Percentiles rank a stretch among this genome's conserved stretches.
Evolutionary conservation across 2,329 filamentous ascomycete species (phyloP).

Genomic region (Colletotrichum simmondsii): DNA sequence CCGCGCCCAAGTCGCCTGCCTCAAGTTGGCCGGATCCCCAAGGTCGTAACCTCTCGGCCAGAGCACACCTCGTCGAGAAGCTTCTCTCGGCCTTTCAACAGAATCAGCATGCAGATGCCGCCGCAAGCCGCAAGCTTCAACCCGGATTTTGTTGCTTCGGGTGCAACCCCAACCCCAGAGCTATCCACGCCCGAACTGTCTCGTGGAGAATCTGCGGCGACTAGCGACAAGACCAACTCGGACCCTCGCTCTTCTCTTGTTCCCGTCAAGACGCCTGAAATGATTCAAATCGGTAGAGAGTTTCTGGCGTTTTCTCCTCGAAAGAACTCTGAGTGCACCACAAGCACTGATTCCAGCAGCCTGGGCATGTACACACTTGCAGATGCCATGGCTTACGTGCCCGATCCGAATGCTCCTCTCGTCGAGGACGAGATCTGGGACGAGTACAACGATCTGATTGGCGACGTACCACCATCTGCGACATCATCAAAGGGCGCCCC

Average conservation of each 20-base stretch:
- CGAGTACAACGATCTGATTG: constrained; percentile 90
- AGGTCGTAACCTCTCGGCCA: constrained; percentile 77
- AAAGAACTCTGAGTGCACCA: constrained; percentile 75
- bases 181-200: constrained; percentile 52
- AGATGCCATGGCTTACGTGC: constrained; percentile 74
- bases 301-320: constrained; percentile 80
- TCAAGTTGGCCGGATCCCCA: constrained; percentile 87
- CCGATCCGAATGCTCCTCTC: constrained; percentile 69
- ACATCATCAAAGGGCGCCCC: constrained; percentile 67
- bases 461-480: constrained; percentile 67
- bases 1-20: constrained; percentile 73
- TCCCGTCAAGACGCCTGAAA: constrained; percentile 43
- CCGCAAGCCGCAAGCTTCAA: constrained; percentile 41
- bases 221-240: constrained; percentile 44
- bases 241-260: constrained; percentile 44
- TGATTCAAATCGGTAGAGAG: constrained; percentile 57
- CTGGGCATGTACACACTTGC: constrained; percentile 70
- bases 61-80: constrained; percentile 78
- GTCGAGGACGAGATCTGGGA: constrained; percentile 93
- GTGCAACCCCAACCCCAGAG: constrained; percentile 54
- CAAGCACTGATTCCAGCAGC: constrained; percentile 63
- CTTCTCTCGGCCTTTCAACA: constrained; percentile 85
- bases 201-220: constrained; percentile 47
- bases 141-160: constrained; percentile 52
- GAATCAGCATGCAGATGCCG: constrained; percentile 58